These are phyloP conservation scores for Rhododendron vialii DNA, from an alignment of 148 eudicot genomes.

Conservation along the genomic window DNA sequence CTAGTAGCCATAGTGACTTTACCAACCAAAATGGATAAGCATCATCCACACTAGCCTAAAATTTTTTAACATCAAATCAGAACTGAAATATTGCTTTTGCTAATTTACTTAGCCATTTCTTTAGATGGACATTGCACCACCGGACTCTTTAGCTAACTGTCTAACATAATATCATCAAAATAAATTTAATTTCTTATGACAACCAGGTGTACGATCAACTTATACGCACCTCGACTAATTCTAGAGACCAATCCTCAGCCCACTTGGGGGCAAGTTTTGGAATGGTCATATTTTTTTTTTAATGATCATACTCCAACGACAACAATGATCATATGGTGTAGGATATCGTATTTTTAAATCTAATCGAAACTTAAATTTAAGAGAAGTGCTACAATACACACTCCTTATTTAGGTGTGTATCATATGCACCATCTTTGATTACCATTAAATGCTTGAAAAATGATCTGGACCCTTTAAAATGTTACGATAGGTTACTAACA, in stretches of 20 bases:
- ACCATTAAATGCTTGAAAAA: no score
- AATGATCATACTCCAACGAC: background rate
- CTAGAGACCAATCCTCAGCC: no score
- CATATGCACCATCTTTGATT: no score
- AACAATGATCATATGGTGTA: background rate
- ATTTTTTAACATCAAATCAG: background rate
- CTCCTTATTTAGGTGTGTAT: no score
- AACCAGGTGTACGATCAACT: background rate
- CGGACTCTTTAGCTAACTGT: background rate
- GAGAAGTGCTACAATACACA: no score
- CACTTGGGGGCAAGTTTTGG: background rate
- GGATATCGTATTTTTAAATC: background rate
- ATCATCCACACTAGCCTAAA: background rate
- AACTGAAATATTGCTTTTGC: background rate
- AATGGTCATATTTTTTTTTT: background rate
- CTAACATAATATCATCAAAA: no score
- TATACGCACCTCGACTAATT: background rate
- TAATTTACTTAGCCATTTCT: background rate
- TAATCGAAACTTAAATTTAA: background rate
- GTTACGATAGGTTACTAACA: no score
- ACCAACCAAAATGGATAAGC: background rate
- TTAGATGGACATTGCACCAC: background rate
- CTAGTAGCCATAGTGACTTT: background rate
- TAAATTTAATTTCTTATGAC: no score
- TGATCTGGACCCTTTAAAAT: no score